phyloP scores from a whole-genome alignment of 2,329 filamentous ascomycete genomes.

The Fusarium sp. region DNA sequence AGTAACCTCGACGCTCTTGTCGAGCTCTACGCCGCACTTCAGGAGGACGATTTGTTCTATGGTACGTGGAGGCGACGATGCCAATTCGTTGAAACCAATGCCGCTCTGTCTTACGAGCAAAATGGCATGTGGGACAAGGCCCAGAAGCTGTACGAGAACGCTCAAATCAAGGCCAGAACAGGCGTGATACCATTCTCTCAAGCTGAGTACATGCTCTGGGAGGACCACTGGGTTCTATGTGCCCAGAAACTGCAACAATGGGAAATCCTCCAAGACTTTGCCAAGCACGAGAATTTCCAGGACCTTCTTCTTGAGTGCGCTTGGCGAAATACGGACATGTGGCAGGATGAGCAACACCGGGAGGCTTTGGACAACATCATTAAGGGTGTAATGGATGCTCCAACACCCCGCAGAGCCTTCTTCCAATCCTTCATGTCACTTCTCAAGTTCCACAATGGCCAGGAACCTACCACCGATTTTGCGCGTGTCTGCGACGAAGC shows the following conservation, averaged over 20 bases:
- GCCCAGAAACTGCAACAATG: constrained; percentile 98
- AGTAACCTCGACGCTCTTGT: constrained; percentile 97
- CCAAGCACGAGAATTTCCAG: constrained; percentile 98
- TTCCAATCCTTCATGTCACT: constrained; percentile 99
- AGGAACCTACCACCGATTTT: constrained; percentile 83
- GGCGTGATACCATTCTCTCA: constrained; percentile 96
- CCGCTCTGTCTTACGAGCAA: constrained; percentile 96
- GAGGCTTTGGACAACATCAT: constrained; percentile 93
- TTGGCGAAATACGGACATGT: constrained; percentile 96
- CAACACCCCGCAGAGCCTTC: constrained; percentile 91
- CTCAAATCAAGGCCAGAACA: constrained; percentile 96
- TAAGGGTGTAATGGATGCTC: constrained; percentile 97
- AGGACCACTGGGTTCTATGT: constrained; percentile 98
- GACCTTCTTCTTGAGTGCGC: constrained; percentile 94
- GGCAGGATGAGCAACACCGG: constrained; percentile 85
- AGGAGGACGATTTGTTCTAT: constrained; percentile 97
- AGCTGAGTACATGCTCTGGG: constrained; percentile 98
- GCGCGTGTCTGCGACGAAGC: constrained; percentile 93
- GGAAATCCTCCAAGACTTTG: constrained; percentile 97
- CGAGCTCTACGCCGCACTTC: constrained; percentile 87
- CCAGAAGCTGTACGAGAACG: constrained; percentile 94
- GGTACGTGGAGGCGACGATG: constrained; percentile 95
- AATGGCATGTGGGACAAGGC: constrained; percentile 99
- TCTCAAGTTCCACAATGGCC: constrained; percentile 91
- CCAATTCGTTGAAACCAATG: constrained; percentile 97